Evolutionary conservation across 371 early-diverging fungal species (phyloP).

Genomic region (Lichtheimia corymbifera): DNA sequence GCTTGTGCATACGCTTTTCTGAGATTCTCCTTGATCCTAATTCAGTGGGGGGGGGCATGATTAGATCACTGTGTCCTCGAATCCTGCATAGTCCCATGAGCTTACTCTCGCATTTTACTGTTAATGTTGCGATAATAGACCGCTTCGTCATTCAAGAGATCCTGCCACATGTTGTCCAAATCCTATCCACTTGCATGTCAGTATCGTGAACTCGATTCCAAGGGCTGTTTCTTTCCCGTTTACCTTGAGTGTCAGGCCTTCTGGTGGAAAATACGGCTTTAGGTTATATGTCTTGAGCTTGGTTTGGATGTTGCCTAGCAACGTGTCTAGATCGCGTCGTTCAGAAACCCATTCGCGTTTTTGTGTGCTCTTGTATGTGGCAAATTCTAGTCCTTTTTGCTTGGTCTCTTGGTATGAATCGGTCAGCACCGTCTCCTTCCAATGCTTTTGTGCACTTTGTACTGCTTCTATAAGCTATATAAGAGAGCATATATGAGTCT

Average conservation of each 20-base stretch:
- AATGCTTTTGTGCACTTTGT: constrained; percentile 56
- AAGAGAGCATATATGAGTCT: neutral
- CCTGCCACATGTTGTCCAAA: constrained; percentile 77
- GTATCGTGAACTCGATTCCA: too few species aligned
- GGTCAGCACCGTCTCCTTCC: constrained; percentile 66
- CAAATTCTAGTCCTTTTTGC: constrained; percentile 72
- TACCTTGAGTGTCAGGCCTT: constrained; percentile 64
- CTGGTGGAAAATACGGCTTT: constrained; percentile 81
- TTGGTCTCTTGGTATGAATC: constrained; percentile 79
- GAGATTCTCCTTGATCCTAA: constrained; percentile 77
- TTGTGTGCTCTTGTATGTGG: constrained; percentile 75
- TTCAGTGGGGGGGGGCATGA: too few species aligned
- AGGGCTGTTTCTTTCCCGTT: neutral
- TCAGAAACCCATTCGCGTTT: constrained; percentile 91
- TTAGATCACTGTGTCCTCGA: neutral
- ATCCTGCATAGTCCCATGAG: neutral
- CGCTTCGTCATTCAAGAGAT: constrained; percentile 73
- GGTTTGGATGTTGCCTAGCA: constrained; percentile 93
- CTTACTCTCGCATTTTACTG: constrained; percentile 78
- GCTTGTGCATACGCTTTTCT: constrained; percentile 71
- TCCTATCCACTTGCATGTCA: constrained; percentile 43
- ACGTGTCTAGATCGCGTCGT: constrained; percentile 83
- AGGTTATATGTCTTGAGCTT: constrained; percentile 93
- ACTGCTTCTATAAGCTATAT: constrained; percentile 54
- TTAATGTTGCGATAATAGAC: constrained; percentile 78